phyloP scores from a whole-genome alignment of 1,284 basidiomycete species.

The Pisolithus thermaeus region DNA sequence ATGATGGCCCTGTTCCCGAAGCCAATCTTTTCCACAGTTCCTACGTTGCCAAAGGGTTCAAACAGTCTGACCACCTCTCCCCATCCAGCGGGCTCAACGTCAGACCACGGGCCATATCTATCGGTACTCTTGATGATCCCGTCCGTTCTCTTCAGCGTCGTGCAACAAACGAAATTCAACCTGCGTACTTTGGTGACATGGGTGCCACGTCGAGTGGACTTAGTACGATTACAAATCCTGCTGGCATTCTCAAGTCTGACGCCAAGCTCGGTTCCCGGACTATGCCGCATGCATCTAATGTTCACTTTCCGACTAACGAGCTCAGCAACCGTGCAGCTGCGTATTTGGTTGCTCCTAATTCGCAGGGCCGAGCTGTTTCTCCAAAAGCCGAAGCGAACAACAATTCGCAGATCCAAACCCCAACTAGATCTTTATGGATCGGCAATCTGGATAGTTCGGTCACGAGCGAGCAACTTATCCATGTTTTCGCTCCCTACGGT shows the following conservation, averaged over 20 bases:
- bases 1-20: constrained; percentile 49
- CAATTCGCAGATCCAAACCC: constrained; percentile 76
- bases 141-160: constrained; percentile 59
- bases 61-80: constrained; percentile 61
- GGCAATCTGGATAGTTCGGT: constrained; percentile 93
- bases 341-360: constrained; percentile 60
- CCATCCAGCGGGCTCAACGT: constrained; percentile 37
- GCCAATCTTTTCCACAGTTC: constrained; percentile 46
- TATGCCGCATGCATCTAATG: constrained; percentile 49
- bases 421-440: constrained; percentile 95
- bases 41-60: constrained; percentile 69
- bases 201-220: constrained; percentile 34
- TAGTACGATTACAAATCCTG: constrained; percentile 40
- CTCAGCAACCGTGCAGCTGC: constrained; percentile 51
- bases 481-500: constrained; percentile 93
- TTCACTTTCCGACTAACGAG: constrained; percentile 66
- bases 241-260: constrained; percentile 51
- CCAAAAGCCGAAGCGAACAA: constrained; percentile 67
- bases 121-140: constrained; percentile 83
- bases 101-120: constrained; percentile 86
- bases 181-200: constrained; percentile 54
- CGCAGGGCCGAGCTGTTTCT: constrained; percentile 65
- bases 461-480: constrained; percentile 90
- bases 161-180: constrained; percentile 49
- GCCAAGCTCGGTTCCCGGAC: constrained; percentile 48